Conservation (phyloP, 1,284 basidiomycete species). For the Tylopilus orsonianus region DNA sequence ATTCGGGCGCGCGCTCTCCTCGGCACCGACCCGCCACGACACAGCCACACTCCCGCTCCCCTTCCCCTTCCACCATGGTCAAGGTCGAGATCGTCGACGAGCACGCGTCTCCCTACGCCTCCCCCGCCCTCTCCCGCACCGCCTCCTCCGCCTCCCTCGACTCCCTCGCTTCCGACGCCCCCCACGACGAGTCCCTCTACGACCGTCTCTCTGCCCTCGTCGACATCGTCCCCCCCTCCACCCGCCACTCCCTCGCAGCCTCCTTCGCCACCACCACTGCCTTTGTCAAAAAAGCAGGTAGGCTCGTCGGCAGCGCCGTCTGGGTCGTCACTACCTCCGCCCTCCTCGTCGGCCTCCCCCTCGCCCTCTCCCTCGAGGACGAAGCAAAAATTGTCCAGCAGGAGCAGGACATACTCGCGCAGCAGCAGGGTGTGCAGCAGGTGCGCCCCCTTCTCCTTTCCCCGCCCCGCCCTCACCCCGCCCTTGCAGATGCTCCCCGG, state of each 20-base stretch:
- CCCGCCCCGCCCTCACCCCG: conserved; percentile 10
- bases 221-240: conserved; percentile 93
- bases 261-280: conserved; percentile 61
- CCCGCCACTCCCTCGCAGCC: conserved; percentile 73
- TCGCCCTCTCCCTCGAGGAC: conserved; percentile 92
- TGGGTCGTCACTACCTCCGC: conserved; percentile 97
- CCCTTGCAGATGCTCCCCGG: conserved; percentile 66
- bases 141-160: conserved; percentile 70
- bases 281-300: conserved; percentile 65
- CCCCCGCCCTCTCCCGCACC: conserved; percentile 62
- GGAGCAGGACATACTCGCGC: conserved; percentile 92
- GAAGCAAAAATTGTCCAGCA: conserved; percentile 93
- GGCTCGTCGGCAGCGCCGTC: conserved; percentile 81
- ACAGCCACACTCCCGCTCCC: conserved; percentile 19
- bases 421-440: conserved; percentile 90
- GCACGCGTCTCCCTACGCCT: conserved; percentile 70
- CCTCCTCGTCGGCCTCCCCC: conserved; percentile 88
- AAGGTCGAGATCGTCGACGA: conserved; percentile 83
- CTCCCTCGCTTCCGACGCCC: conserved; percentile 68
- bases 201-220: conserved; percentile 90
- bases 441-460: conserved; percentile 51
- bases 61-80: conserved; percentile 56
- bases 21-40: conserved; percentile 28
- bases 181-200: conserved; percentile 77
- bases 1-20: conserved; percentile 15